Evolutionary conservation across 495 filamentous ascomycete genomes (phyloP), one percentile per base, ranked within the genome.

Genomic region (Xylaria acuta): DNA sequence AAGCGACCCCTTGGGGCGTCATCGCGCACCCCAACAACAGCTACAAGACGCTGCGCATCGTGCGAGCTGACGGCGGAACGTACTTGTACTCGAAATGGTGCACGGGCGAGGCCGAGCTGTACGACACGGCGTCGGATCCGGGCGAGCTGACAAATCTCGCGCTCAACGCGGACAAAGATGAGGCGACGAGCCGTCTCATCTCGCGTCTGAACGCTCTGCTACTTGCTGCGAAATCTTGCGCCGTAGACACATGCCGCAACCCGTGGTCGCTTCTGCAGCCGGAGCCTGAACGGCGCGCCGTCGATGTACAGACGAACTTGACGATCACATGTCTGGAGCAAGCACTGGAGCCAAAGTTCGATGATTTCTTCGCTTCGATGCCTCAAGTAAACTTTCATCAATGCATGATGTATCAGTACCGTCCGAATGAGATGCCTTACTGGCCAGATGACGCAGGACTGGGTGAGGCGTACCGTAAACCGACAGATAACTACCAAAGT

Each of bases 51-150:
- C 70, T 84, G 34, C 85, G 86, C 27, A 75, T 88, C 34, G 67
- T 85, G 2, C 80, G 83, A 0, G 69, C 84, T 0, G 80, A 76
- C 0, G 84, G 85, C 49, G 65, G 32, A 20, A 81, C 83, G 30
- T 75, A 87, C 1, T 83, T 85, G 65, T 89, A 88, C 73, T 84
- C 86, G 0, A 82, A 86, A 5, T 88, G 85, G 83, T 88, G 87
- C 72, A 86, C 76, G 40, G 83, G 83, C 36, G 84, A 86, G 62
- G 83, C 86, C 54, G 86, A 88, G 60, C 79, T 89, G 0, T 89
- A 88, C 68, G 84, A 89, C 65, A 79, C 75, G n/a, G 59, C 27
- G 30, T 64, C 64, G n/a, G 73, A 75, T 32, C 70, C 73, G 12
- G 62, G 73, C 36, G 73, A 73, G 53, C 60, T 71, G 22, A 47